Conservation (phyloP, 1,139 yeast species). For the Yamadazyma friedrichii region DNA sequence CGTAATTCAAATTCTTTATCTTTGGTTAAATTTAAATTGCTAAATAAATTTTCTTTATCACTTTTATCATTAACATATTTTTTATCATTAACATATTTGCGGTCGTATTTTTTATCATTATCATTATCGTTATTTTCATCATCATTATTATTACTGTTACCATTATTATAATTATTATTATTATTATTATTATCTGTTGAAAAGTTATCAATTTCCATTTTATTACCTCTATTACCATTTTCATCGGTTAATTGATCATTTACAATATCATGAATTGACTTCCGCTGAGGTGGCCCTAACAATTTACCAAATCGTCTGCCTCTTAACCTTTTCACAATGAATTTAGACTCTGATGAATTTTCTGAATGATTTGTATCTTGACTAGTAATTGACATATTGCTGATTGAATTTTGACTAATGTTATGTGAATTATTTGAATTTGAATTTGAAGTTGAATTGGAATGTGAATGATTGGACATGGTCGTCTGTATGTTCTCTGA, state of each 20-base stretch:
- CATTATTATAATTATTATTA: neutral
- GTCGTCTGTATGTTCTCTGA: neutral
- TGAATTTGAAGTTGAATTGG: neutral
- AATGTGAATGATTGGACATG: neutral
- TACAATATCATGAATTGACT: slow-evolving; percentile 16
- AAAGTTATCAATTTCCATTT: neutral
- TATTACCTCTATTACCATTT: neutral
- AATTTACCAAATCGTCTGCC: slow-evolving; percentile 36
- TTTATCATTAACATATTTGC: slow-evolving; percentile 12
- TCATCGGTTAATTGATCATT: neutral
- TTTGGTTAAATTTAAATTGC: neutral
- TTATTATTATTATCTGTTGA: neutral
- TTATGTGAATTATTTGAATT: neutral
- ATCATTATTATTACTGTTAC: neutral
- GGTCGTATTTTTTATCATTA: slow-evolving; percentile 26
- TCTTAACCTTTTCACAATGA: slow-evolving; percentile 18
- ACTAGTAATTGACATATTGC: neutral
- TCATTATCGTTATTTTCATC: slow-evolving; percentile 23
- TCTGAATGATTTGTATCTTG: neutral
- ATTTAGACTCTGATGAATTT: neutral
- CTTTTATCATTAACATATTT: neutral
- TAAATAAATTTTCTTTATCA: neutral
- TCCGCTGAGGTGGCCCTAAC: slow-evolving; percentile 41
- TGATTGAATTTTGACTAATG: neutral
- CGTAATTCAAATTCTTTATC: slow-evolving; percentile 20